Evolutionary conservation across 441 rosid species (phyloP), one percentile per base, ranked within the genome.

Genomic region (Adansonia gregorii): DNA sequence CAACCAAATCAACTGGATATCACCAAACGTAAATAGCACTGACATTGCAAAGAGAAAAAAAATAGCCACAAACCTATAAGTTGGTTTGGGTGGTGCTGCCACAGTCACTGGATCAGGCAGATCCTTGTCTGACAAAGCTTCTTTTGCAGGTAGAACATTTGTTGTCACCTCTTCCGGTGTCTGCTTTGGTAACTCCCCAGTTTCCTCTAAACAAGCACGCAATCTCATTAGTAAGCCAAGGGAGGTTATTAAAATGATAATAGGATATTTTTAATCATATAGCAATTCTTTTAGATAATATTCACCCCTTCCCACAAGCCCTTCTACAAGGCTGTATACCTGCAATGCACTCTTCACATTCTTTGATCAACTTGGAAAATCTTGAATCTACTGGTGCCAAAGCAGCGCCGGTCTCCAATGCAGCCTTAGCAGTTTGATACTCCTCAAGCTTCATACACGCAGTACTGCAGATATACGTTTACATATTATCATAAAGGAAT

Each of bases 401-500:
- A 55, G 88, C 76, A 45, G 89, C 88, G 9, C 98, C 98, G 20
- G 48, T 74, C 84, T 92, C 95, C 61, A 93, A 82, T 2, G 97
- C 92, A 65, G 83, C 92, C 88, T 93, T 93, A 49, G 98, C 97
- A 46, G 93, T 91, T 41, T 83, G 72, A 87, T 89, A 94, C 59
- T 95, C 97, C 80, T 91, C 93, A 59, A 95, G 93, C 79, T 89
- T 91, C 85, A 94, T 83, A 78, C 94, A 92, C 0, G 98, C 97
- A 74, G 76, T 81, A 69, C 99, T 95, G 85, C 81, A 85, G 45
- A 77, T 12, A 60, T 69, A 7, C 10, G 0, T 76, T n/a, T 8
- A 55, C 31, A 17, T 72, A 41, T 72, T 56, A 22, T 39, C 11
- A 56, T 19, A 39, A 6, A 72, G 19, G 75, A 6, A 17, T 49